phyloP scores from a whole-genome alignment of 2,329 filamentous ascomycete species.

The Dothistroma septosporum region DNA sequence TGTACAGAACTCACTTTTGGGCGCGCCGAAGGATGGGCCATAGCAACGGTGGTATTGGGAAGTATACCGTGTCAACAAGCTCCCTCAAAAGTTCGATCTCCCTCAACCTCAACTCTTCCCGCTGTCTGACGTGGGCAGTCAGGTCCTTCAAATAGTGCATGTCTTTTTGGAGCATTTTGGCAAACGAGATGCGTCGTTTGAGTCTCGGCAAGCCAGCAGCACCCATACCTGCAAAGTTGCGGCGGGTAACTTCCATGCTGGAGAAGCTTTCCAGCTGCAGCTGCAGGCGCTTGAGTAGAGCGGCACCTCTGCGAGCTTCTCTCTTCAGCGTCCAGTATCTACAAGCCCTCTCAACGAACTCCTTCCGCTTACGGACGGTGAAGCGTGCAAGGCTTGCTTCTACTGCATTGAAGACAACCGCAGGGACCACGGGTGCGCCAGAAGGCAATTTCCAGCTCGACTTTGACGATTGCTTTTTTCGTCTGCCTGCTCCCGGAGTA shows the following conservation, averaged over 20 bases:
- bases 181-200: slow-evolving; percentile 81
- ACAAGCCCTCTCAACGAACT: slow-evolving; percentile 88
- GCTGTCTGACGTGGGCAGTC: slow-evolving; percentile 65
- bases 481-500: slow-evolving; percentile 20
- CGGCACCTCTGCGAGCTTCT: slow-evolving; percentile 84
- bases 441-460: slow-evolving; percentile 88
- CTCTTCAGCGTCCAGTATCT: slow-evolving; percentile 98
- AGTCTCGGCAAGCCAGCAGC: slow-evolving; percentile 73
- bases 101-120: slow-evolving; percentile 73
- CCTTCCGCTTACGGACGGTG: slow-evolving; percentile 78
- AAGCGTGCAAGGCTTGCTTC: slow-evolving; percentile 80
- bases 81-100: slow-evolving; percentile 70
- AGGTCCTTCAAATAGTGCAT: slow-evolving; percentile 71
- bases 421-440: slow-evolving; percentile 88
- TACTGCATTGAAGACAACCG: slow-evolving; percentile 80
- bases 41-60: slow-evolving; percentile 75
- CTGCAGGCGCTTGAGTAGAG: slow-evolving; percentile 86
- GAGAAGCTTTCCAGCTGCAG: slow-evolving; percentile 94
- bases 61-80: slow-evolving; percentile 86
- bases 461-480: slow-evolving; percentile 57
- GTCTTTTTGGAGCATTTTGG: slow-evolving; percentile 68
- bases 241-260: slow-evolving; percentile 91
- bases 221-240: slow-evolving; percentile 95
- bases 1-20: slow-evolving; percentile 61
- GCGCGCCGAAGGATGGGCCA: slow-evolving; percentile 76